Percentiles rank a stretch among this genome's conserved stretches.
Conservation (phyloP, 306 rosid species). For the Pterocarpus santalinus region DNA sequence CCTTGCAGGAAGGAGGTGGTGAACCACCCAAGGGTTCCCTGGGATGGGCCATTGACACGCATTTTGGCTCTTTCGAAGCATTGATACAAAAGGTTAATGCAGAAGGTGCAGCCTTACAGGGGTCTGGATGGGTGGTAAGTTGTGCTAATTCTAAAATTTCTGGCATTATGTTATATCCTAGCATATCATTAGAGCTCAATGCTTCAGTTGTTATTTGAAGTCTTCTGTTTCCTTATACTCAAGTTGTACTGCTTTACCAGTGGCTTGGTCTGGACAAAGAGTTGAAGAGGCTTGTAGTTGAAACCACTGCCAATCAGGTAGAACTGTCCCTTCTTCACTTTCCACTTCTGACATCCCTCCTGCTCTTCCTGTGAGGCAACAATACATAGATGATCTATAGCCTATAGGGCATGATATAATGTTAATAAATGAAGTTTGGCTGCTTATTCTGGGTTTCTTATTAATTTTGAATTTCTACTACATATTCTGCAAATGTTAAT, state of each 20-base stretch:
- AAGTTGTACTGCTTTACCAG: constrained; percentile 57
- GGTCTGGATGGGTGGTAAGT: constrained; percentile 99
- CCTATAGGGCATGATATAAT: not conserved
- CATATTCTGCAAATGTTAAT: constrained; percentile 24
- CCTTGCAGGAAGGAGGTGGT: constrained; percentile 93
- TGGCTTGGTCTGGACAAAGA: constrained; percentile 99
- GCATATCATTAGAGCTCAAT: constrained; percentile 14
- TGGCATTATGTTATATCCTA: constrained; percentile 19
- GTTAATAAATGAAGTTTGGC: constrained; percentile 21
- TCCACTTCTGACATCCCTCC: not conserved
- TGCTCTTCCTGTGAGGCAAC: constrained; percentile 13
- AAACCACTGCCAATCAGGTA: constrained; percentile 97
- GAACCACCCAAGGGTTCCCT: constrained; percentile 78
- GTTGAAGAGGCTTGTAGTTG: constrained; percentile 83
- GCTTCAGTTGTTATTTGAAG: constrained; percentile 8
- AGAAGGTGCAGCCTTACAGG: constrained; percentile 96
- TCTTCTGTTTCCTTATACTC: constrained; percentile 31
- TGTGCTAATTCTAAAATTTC: constrained; percentile 43
- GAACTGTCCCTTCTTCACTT: constrained; percentile 19
- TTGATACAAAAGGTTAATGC: constrained; percentile 72
- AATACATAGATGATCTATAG: constrained; percentile 8
- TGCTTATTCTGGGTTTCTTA: constrained; percentile 9
- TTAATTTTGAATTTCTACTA: not conserved
- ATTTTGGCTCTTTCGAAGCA: constrained; percentile 78
- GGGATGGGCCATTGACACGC: constrained; percentile 88